A percentile compares a stretch with the other conserved stretches of the same genome.
These are phyloP conservation scores for Nicotiana noctiflora DNA, from an alignment of 257 asterid genomes.

Conservation along the genomic window DNA sequence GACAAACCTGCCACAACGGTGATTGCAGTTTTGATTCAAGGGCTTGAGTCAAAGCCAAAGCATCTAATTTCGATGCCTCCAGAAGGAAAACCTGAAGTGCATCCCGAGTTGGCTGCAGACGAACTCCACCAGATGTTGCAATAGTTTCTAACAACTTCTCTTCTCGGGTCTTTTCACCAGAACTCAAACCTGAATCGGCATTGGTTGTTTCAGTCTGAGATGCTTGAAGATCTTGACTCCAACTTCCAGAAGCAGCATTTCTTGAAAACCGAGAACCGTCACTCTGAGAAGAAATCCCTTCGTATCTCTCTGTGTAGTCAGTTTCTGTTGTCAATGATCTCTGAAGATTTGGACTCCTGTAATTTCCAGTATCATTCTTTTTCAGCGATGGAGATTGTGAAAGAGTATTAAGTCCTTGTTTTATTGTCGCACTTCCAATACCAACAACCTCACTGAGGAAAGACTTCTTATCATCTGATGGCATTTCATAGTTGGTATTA, in stretches of 20 bases:
- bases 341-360: slow-evolving; percentile 77
- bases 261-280: slow-evolving; percentile 47
- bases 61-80: slow-evolving; percentile 77
- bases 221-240: slow-evolving; percentile 59
- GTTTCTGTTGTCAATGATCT: slow-evolving; percentile 72
- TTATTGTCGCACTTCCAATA: slow-evolving; percentile 85
- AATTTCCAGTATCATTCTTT: slow-evolving; percentile 71
- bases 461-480: slow-evolving; percentile 77
- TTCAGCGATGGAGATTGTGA: slow-evolving; percentile 69
- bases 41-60: slow-evolving; percentile 57
- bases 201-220: slow-evolving; percentile 46
- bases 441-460: slow-evolving; percentile 90
- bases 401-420: slow-evolving; percentile 77
- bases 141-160: slow-evolving; percentile 79
- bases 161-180: slow-evolving; percentile 59
- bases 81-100: slow-evolving; percentile 69
- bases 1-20: slow-evolving; percentile 88
- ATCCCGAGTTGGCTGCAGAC: slow-evolving; percentile 93
- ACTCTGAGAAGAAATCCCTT: slow-evolving; percentile 39
- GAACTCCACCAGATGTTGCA: slow-evolving; percentile 93
- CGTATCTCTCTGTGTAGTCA: slow-evolving; percentile 54
- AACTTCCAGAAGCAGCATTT: slow-evolving; percentile 58
- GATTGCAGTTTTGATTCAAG: slow-evolving; percentile 74
- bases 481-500: slow-evolving; percentile 58
- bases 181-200: slow-evolving; percentile 33